Base-by-base conservation (phyloP, 768 basidiomycete species). In the Leccinellum albellum region DNA sequence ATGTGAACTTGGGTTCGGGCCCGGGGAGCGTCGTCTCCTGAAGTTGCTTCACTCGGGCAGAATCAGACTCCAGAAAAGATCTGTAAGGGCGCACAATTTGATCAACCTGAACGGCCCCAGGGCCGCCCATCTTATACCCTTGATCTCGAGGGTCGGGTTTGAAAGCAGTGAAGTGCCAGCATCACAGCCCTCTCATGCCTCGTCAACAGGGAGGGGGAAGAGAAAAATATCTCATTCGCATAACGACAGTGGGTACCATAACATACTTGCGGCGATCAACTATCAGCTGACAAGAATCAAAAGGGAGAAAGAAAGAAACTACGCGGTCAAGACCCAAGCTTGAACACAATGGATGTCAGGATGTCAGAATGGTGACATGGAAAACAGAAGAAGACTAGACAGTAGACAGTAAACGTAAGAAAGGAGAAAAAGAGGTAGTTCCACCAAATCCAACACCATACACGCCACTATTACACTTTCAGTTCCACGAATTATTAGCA, bases 401-500 rank as follows among this genome's bases (percentile, higher is more conserved):
- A n/a, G 3, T 37, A 40, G n/a, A 40, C n/a, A 35, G 35, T 35
- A 35, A 35, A 35, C 3, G 9, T 50, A 26, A 49, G 10, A 32
- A 15, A 4, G 12, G 20, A 21, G 9, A 31, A 23, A 20, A 32
- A 31, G 2, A 15, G 3, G 17, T 24, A 20, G 12, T 26, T 4
- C 40, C 40, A 40, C n/a, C 4, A 40, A 40, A 40, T 40, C 40
- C 5, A 20, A 42, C 40, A 42, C 40, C 17, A n/a, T 42, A 42
- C 6, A 37, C 32, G 28, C n/a, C 35, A 45, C 28, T 21, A 28
- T 23, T n/a, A 37, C 15, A 37, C 13, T 29, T 31, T 61, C 44
- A 68, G 26, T 61, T 67, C 67, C 68, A 68, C 24, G 67, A 55
- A 33, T 58, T 68, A 9, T 59, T 37, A 21, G 40, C 65, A 13